Evolutionary conservation across 192 early-diverging fungal species (phyloP).

Genomic region (Linnemannia exigua): DNA sequence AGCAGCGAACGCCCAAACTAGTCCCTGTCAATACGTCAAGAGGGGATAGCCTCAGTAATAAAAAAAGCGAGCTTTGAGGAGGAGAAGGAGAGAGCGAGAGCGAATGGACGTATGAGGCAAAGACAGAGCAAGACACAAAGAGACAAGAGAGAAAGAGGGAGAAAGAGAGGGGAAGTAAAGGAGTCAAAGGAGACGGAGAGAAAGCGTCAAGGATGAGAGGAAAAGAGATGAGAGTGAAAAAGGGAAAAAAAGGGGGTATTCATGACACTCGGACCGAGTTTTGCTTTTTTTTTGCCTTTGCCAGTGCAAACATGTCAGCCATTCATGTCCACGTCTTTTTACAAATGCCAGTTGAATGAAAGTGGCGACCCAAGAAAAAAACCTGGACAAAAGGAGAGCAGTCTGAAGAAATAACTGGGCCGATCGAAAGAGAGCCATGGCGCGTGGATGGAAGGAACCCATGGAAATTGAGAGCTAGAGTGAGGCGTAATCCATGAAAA

Average conservation of each 20-base stretch:
- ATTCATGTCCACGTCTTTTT: not conserved
- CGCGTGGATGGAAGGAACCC: not conserved
- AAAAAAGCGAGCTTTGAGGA: constrained; percentile 5
- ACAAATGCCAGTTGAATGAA: not conserved
- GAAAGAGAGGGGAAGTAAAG: not conserved
- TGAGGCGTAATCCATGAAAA: not conserved
- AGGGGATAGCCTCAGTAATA: constrained; percentile 16
- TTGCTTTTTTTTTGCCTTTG: not conserved
- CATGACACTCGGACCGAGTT: not conserved
- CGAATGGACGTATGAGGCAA: not conserved
- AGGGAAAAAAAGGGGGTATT: not conserved
- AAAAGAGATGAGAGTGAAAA: not conserved
- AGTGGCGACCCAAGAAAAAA: not conserved
- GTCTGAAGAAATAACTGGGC: not conserved
- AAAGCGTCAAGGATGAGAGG: not conserved
- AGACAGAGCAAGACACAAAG: not conserved
- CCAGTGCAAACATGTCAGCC: not conserved
- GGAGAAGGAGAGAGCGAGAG: not conserved
- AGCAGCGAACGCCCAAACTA: not conserved
- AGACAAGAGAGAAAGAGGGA: not conserved
- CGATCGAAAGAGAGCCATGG: not conserved
- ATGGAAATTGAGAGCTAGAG: not conserved
- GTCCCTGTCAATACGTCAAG: constrained; percentile 30
- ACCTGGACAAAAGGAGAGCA: not conserved
- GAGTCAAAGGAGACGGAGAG: not conserved